Base-by-base conservation (phyloP, 2,329 filamentous ascomycete species). In the Hymenoscyphus fraxineus region DNA sequence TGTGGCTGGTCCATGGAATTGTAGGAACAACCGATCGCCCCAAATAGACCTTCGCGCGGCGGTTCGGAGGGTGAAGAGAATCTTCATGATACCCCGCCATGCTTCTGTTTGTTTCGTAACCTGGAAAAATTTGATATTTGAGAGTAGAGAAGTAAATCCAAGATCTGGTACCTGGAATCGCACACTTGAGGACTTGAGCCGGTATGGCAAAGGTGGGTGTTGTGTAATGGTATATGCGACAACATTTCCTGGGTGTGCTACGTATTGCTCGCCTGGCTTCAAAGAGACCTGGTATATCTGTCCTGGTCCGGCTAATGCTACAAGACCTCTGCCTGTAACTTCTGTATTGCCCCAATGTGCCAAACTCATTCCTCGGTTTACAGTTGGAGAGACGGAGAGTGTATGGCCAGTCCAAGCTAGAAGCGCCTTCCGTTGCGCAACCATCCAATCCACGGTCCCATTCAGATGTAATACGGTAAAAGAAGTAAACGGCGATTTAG, bases 401-500 rank as follows among this genome's bases (percentile, higher is more conserved):
- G 92, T 93, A 76, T 96, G 91, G 35, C 95, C 95, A 0, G 94
- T 97, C 95, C 95, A 99, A 62, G 95, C 95, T n/a, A 98, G 82
- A 61, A 99, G 82, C 1, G 93, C 93, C 69, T 91, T 89, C 67
- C 92, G 85, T 76, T 98, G 93, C 6, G 92, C 85, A 9, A 99
- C 81, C 82, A 97, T 91, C 94, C 95, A 99, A 79, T 99, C 95
- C 64, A 93, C 88, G 4, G 93, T 92, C 64, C 95, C 95, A 80
- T 99, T 93, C 60, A 99, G 85, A 75, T 94, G 90, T 32, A 99
- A 83, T 7, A 96, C 87, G 13, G 91, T 88, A 71, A 99, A 93
- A 6, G 93, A 93, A 0, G 93, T 95, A 61, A 89, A 88, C 4
- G 92, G 87, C 5, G 92, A 92, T 76, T 93, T 95, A 31, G 94